These are phyloP conservation scores for Aechmea fasciata DNA, from an alignment of 176 grass and related monocot genomes.

Conservation along the genomic window DNA sequence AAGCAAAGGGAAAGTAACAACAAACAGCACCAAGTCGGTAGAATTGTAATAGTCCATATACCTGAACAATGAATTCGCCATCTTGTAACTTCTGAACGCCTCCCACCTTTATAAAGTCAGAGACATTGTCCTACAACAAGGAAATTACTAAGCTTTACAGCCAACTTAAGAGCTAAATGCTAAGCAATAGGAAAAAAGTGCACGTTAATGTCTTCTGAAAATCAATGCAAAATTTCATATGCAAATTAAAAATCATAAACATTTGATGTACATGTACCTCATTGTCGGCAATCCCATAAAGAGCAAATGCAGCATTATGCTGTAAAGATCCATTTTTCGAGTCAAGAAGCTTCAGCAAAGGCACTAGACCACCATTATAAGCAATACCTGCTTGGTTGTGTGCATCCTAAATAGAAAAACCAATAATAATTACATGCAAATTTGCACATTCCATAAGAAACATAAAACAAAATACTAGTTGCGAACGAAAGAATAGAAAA, in stretches of 20 bases:
- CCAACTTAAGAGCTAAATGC: not conserved
- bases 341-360: slow-evolving; percentile 97
- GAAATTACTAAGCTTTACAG: slow-evolving; percentile 5
- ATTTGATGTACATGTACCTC: slow-evolving; percentile 44
- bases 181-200: slow-evolving; percentile 10
- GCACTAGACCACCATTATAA: slow-evolving; percentile 89
- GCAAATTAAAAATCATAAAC: not conserved
- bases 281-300: slow-evolving; percentile 99
- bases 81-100: slow-evolving; percentile 95
- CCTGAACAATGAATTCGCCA: slow-evolving; percentile 99
- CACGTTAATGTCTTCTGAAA: not conserved
- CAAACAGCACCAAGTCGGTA: not conserved
- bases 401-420: slow-evolving; percentile 44
- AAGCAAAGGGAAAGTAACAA: not conserved
- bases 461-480: no score
- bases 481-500: slow-evolving; percentile 1
- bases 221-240: not conserved
- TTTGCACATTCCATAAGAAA: no score
- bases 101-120: slow-evolving; percentile 96
- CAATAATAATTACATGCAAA: not conserved
- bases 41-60: slow-evolving; percentile 12
- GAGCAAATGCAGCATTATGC: slow-evolving; percentile 99
- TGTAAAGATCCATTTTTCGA: slow-evolving; percentile 98
- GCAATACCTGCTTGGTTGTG: slow-evolving; percentile 99
- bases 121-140: slow-evolving; percentile 71